Evolutionary conservation across 805 yeast species (phyloP), one percentile per base, ranked within the genome.

Genomic region (Saturnispora ahearnii): DNA sequence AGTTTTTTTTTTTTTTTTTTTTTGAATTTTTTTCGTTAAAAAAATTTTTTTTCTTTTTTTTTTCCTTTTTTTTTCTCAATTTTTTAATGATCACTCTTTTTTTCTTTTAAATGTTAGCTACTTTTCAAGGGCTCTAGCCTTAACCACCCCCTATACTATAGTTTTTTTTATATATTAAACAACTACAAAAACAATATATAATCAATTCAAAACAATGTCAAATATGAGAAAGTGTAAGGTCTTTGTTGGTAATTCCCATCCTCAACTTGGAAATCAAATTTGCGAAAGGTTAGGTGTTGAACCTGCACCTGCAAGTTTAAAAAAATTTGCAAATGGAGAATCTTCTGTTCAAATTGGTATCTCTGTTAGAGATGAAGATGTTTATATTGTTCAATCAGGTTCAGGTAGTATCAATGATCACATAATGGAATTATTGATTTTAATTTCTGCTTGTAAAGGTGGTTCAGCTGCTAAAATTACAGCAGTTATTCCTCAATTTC

Each of bases 391-490:
- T 56, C 96, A 90, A 66, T 82, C 90, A 38, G 95, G 96, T 6
- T 85, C 95, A 7, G 83, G 89, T n/a, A 77, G 83, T 48, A 76
- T 75, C 66, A 93, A 93, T 62, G 98, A 93, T 62, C 93, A 88
- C 62, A 87, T 93, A 52, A 93, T 93, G 99, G 99, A 93, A 69
- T 71, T 93, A 56, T 74, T 93, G 62, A 91, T 95, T 53, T 75
- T 93, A 59, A 90, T 93, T 41, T 83, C 95, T 44, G 99, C 98
- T 46, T 91, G 98, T 68, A 82, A 90, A 59, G 96, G 97, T 53
- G 99, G 99, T 9, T 87, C 96, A 11, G 99, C 99, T n/a, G 84
- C 87, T 60, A 89, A 89, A 64, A 89, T 93, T 66, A 93, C 91
- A 10, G 97, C 97, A 9, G 99, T 93, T 31, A 82, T 93, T 48